phyloP scores from a whole-genome alignment of 768 basidiomycete species.

The Phaeotremella skinneri region DNA sequence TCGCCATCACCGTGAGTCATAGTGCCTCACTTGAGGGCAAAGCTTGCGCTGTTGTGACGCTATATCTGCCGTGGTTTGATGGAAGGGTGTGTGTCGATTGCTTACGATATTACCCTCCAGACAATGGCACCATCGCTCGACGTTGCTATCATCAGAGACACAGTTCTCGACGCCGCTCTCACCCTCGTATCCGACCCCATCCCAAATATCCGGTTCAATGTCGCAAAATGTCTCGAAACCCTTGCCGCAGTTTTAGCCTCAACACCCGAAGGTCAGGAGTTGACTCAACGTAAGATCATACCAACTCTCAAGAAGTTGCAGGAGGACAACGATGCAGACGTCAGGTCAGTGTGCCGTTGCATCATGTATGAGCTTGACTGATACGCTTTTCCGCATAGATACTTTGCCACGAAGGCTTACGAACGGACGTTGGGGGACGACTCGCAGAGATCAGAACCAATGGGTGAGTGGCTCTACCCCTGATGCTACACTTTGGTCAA shows the following conservation, averaged over 20 bases:
- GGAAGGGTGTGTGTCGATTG: background rate
- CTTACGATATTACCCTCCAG: slow-evolving; percentile 54
- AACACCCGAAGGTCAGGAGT: slow-evolving; percentile 65
- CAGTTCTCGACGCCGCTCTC: slow-evolving; percentile 75
- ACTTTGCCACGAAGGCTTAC: slow-evolving; percentile 43
- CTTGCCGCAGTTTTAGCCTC: slow-evolving; percentile 68
- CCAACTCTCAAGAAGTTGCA: slow-evolving; percentile 84
- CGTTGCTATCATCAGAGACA: slow-evolving; percentile 71
- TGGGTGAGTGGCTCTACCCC: slow-evolving; percentile 36
- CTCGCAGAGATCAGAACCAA: slow-evolving; percentile 26
- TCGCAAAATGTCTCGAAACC: slow-evolving; percentile 89
- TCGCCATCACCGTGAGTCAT: slow-evolving; percentile 83
- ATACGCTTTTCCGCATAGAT: slow-evolving; percentile 21
- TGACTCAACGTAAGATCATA: slow-evolving; percentile 69
- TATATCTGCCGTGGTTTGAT: too few species aligned
- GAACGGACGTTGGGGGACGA: slow-evolving; percentile 41
- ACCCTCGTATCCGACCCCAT: slow-evolving; percentile 84
- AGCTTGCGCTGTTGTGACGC: too few species aligned
- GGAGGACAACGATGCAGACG: slow-evolving; percentile 89
- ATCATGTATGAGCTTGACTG: slow-evolving; percentile 2
- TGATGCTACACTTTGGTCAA: background rate
- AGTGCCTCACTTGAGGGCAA: too few species aligned
- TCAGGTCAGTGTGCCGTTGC: slow-evolving; percentile 59
- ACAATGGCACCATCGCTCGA: slow-evolving; percentile 91
- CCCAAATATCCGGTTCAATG: slow-evolving; percentile 99